phyloP scores from a whole-genome alignment of 768 basidiomycete genomes.

The Crucibulum laeve region DNA sequence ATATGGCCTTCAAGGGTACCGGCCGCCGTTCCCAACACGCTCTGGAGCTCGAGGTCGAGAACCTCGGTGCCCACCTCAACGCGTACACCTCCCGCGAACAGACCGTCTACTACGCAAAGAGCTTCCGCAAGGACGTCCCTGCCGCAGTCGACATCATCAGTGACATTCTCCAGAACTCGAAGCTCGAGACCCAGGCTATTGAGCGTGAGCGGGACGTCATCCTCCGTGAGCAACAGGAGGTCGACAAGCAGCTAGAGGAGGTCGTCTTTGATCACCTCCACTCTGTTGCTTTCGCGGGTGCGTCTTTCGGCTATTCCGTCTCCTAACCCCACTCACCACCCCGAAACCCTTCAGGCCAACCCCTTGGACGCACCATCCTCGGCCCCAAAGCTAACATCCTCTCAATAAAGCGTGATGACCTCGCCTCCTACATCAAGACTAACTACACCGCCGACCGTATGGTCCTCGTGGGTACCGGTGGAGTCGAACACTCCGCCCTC shows the following conservation, averaged over 20 bases:
- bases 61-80: conserved; percentile 94
- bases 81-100: conserved; percentile 99
- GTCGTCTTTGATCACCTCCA: conserved; percentile 99
- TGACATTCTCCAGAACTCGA: conserved; percentile 96
- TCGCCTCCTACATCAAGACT: conserved; percentile 87
- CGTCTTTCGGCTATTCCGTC: conserved; percentile 18
- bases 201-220: conserved; percentile 97
- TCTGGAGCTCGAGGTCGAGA: conserved; percentile 96
- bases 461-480: conserved; percentile 97
- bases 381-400: conserved; percentile 95
- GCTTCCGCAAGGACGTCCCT: conserved; percentile 93
- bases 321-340: conserved; percentile 2
- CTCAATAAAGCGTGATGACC: conserved; percentile 89
- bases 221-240: conserved; percentile 95
- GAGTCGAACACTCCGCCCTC: conserved; percentile 87
- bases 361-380: conserved; percentile 95
- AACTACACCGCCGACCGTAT: conserved; percentile 99
- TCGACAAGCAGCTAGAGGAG: conserved; percentile 97
- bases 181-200: conserved; percentile 81
- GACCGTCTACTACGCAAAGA: conserved; percentile 99
- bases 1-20: conserved; percentile 98
- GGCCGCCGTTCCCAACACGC: conserved; percentile 81
- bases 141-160: conserved; percentile 93
- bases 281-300: conserved; percentile 94
- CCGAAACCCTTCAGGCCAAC: conserved; percentile 58